A percentile compares a stretch with the other conserved stretches of the same genome.
phyloP scores from a whole-genome alignment of 345 rosid species.

The Xanthoceras sorbifolium region DNA sequence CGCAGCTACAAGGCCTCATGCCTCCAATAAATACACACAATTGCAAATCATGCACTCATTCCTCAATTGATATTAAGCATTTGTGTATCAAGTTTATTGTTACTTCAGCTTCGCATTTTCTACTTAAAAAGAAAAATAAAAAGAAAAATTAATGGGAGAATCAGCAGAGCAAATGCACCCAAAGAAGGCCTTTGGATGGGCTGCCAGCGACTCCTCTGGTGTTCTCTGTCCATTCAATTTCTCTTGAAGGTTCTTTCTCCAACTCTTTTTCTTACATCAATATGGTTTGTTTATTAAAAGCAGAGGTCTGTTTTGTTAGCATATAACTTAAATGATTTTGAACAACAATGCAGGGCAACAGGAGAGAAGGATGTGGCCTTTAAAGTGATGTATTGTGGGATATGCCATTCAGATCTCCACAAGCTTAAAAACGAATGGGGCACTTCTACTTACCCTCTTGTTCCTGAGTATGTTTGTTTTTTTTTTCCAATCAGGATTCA shows the following conservation, averaged over 20 bases:
- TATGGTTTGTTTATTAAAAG: too few relatives aligned
- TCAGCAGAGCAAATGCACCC: slow-evolving; percentile 32
- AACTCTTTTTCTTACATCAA: not conserved
- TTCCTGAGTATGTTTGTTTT: slow-evolving; percentile 55
- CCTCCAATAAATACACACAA: not conserved
- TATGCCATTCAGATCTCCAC: slow-evolving; percentile 70
- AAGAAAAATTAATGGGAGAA: slow-evolving; percentile 6
- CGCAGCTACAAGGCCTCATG: too few relatives aligned
- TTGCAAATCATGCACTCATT: too few relatives aligned
- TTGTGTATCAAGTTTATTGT: not conserved
- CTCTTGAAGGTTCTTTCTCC: slow-evolving; percentile 44
- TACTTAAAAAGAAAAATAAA: not conserved
- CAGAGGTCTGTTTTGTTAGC: not conserved
- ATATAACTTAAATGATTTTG: not conserved
- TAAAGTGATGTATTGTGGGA: slow-evolving; percentile 66
- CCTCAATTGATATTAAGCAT: not conserved
- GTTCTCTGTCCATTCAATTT: slow-evolving; percentile 59
- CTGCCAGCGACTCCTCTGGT: slow-evolving; percentile 61
- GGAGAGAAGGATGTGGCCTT: slow-evolving; percentile 62
- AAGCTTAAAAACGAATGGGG: slow-evolving; percentile 56
- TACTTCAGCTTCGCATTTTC: not conserved
- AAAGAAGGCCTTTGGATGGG: slow-evolving; percentile 53
- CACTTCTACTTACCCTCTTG: slow-evolving; percentile 50
- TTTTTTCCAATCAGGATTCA: too few relatives aligned
- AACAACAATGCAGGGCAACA: slow-evolving; percentile 41